Evolutionary conservation across 2,329 filamentous ascomycete genomes (phyloP), one percentile per base, ranked within the genome.

Genomic region (Talaromyces sp.): DNA sequence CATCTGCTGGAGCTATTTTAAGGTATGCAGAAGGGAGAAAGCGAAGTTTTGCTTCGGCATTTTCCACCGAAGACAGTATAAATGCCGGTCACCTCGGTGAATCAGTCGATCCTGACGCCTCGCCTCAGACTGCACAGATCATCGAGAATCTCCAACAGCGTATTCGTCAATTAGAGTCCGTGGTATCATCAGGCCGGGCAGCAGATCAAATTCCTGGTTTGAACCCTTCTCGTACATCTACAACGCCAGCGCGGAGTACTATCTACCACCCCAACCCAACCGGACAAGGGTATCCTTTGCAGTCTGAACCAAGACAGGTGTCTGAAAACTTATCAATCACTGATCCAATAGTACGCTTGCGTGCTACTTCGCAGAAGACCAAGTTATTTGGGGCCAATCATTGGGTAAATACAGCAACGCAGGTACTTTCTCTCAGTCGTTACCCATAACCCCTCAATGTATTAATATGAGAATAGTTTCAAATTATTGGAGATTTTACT

Each of bases 81-180:
- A 29, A 52, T 35, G 43, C 54, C 32, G 54, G 26, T 32, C 19
- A 52, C 48, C 48, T 27, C 48, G 48, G 48, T 17, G 48, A 26
- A 52, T 31, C 41, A n/a, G 12, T 21, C 7, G 24, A 17, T 17
- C 17, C 38, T 26, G 14, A 38, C 50, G 41, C 32, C 52, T n/a
- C 58, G n/a, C 31, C 53, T 41, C 58, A 51, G 31, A 26, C 43
- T 21, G 31, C 54, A 52, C 38, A 27, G n/a, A 21, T 55, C 12
- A 56, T 60, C 27, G 58, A 60, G 17, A 24, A 60, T 35, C 58
- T 60, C 52, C 58, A 56, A 51, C 31, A 51, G 27, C 53, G 54
- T 12, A 24, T 60, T 29, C 53, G 43, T 17, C 58, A 60, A 17
- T 43, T 60, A 31, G 54, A 56, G 54, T 26, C 35, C 14, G 10